Conservation (phyloP, 768 basidiomycete genomes). For the Russula griseocarnosa region DNA sequence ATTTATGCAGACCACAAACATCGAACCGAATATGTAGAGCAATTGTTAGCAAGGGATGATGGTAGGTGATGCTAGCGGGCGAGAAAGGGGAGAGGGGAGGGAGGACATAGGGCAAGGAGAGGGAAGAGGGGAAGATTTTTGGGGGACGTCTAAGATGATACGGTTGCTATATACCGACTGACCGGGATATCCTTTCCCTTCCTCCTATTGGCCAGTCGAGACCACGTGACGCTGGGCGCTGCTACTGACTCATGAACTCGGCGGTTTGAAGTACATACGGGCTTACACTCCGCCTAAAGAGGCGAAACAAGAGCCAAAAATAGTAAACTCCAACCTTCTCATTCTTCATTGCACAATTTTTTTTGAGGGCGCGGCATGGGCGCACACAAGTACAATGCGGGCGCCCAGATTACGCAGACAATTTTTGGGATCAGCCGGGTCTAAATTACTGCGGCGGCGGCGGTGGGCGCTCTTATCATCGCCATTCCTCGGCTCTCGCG, state of each 20-base stretch:
- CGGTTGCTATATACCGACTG: conserved; percentile 29
- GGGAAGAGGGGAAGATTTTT: conserved; percentile 5
- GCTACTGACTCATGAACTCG: not conserved
- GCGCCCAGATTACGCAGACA: conserved; percentile 11
- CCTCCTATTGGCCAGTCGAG: conserved; percentile 7
- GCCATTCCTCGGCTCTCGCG: not conserved
- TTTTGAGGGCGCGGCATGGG: conserved; percentile 17
- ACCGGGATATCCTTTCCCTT: conserved; percentile 21
- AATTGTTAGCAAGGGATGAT: not conserved
- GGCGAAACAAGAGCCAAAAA: too few species aligned
- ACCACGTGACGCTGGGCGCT: conserved; percentile 23
- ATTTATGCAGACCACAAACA: not conserved
- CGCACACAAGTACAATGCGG: conserved; percentile 6
- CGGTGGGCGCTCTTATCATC: conserved; percentile 5
- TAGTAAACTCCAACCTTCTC: not conserved
- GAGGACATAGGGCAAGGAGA: not conserved
- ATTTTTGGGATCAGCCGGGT: not conserved
- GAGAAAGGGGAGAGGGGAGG: conserved; percentile 1
- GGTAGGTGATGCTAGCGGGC: not conserved
- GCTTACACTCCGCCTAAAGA: conserved; percentile 4
- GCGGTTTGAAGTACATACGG: not conserved
- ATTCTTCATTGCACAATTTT: not conserved
- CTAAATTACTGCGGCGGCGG: not conserved
- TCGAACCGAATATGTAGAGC: not conserved
- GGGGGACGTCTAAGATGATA: conserved; percentile 22